Conservation (phyloP, 2,329 filamentous ascomycete genomes). For the Pseudocercospora cruenta region DNA sequence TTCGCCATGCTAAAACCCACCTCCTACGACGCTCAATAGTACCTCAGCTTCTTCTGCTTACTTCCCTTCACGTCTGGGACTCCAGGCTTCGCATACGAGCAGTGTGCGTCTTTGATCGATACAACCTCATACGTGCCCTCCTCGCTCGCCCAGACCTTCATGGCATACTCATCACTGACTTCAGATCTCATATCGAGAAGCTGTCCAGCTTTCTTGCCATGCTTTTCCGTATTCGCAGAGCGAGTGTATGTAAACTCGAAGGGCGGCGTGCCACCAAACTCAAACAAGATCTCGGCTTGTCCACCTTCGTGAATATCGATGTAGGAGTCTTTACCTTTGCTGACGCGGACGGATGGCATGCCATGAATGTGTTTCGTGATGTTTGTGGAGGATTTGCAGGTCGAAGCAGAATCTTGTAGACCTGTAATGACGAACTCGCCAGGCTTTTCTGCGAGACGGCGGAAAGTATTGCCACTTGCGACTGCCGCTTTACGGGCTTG, state of each 20-base stretch:
- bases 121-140: conserved; percentile 98
- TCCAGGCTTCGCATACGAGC: conserved; percentile 78
- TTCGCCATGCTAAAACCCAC: neutral
- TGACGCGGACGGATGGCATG: conserved; percentile 88
- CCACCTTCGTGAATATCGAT: conserved; percentile 97
- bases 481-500: conserved; percentile 73
- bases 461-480: conserved; percentile 79
- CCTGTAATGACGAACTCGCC: conserved; percentile 87
- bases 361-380: conserved; percentile 85
- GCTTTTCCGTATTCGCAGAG: conserved; percentile 76
- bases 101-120: conserved; percentile 90
- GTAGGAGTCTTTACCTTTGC: conserved; percentile 75
- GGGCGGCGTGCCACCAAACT: conserved; percentile 92
- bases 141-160: conserved; percentile 81
- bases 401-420: conserved; percentile 83
- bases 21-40: conserved; percentile 28
- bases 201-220: conserved; percentile 64
- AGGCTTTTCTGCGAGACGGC: conserved; percentile 87
- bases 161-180: conserved; percentile 76
- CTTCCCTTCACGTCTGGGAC: conserved; percentile 41
- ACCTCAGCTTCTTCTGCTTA: conserved; percentile 40
- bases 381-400: conserved; percentile 79
- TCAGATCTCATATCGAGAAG: conserved; percentile 92
- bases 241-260: conserved; percentile 98
- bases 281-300: conserved; percentile 88